These are phyloP conservation scores for Zygosaccharomyces bisporus DNA, from an alignment of 805 yeast genomes.

Conservation along the genomic window DNA sequence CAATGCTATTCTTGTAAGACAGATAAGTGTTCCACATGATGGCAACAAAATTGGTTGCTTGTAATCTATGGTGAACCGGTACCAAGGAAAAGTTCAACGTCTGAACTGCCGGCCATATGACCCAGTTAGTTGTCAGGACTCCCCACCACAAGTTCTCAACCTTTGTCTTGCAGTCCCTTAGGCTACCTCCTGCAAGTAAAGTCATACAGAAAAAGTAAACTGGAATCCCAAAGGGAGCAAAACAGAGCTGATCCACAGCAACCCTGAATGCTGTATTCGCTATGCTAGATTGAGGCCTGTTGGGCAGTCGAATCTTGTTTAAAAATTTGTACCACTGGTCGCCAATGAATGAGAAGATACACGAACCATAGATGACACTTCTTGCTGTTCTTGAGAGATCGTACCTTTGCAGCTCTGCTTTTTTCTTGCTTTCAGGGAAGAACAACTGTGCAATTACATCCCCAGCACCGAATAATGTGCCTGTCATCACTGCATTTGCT, in stretches of 20 bases:
- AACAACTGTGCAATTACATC: conserved; percentile 67
- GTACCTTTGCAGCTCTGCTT: conserved; percentile 27
- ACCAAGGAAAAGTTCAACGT: conserved; percentile 67
- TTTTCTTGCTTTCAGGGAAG: conserved; percentile 35
- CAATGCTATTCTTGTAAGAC: conserved; percentile 48
- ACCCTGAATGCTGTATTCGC: conserved; percentile 48
- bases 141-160: conserved; percentile 54
- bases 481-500: conserved; percentile 54
- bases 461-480: conserved; percentile 67
- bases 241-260: conserved; percentile 63
- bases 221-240: conserved; percentile 78
- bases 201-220: conserved; percentile 68
- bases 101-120: conserved; percentile 90
- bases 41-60: conserved; percentile 66
- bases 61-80: conserved; percentile 66
- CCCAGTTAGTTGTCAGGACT: conserved; percentile 73
- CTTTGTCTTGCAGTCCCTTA: conserved; percentile 41
- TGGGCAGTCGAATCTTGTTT: conserved; percentile 40
- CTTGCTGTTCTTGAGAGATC: conserved; percentile 57
- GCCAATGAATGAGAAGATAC: conserved; percentile 73
- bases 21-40: conserved; percentile 82
- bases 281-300: conserved; percentile 20
- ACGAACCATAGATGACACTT: conserved; percentile 66
- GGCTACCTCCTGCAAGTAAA: conserved; percentile 52
- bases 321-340: conserved; percentile 64